Evolutionary conservation across 2,329 filamentous ascomycete species (phyloP).

Genomic region (Ophiostoma novo-ulmi): DNA sequence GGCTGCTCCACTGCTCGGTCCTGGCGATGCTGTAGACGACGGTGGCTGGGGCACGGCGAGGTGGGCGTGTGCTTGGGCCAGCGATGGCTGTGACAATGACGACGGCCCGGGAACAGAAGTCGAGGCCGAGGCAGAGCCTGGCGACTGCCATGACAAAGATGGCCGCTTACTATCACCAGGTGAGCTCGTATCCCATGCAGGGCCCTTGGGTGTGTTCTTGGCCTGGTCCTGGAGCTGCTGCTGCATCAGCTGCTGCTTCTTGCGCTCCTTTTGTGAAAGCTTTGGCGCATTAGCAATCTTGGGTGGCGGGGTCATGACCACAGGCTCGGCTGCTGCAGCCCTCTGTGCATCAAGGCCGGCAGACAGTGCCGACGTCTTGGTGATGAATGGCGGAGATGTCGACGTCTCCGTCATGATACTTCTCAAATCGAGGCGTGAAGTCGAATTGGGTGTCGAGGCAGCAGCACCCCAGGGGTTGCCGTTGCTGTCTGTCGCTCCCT

Average conservation of each 20-base stretch:
- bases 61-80: not conserved
- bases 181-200: slow-evolving; percentile 33
- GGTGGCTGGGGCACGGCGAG: slow-evolving; percentile 9
- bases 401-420: slow-evolving; percentile 66
- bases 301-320: slow-evolving; percentile 32
- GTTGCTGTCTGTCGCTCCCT: slow-evolving; percentile 26
- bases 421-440: slow-evolving; percentile 65
- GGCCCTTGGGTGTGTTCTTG: slow-evolving; percentile 30
- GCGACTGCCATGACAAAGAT: slow-evolving; percentile 16
- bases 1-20: not conserved
- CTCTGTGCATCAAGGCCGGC: slow-evolving; percentile 46
- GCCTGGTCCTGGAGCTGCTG: slow-evolving; percentile 52
- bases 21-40: not conserved
- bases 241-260: slow-evolving; percentile 70
- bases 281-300: slow-evolving; percentile 47
- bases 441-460: slow-evolving; percentile 44
- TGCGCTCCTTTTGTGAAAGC: slow-evolving; percentile 87
- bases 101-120: not conserved
- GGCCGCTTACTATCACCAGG: slow-evolving; percentile 16
- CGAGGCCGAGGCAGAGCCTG: not conserved
- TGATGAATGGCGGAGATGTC: slow-evolving; percentile 32
- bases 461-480: slow-evolving; percentile 43
- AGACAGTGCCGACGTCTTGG: slow-evolving; percentile 47
- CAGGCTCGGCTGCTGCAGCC: slow-evolving; percentile 26
- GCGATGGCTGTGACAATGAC: not conserved